Percentiles rank a stretch among this genome's conserved stretches.
phyloP scores from a whole-genome alignment of 23 red algal genomes.

The Gracilaria domingensis region DNA sequence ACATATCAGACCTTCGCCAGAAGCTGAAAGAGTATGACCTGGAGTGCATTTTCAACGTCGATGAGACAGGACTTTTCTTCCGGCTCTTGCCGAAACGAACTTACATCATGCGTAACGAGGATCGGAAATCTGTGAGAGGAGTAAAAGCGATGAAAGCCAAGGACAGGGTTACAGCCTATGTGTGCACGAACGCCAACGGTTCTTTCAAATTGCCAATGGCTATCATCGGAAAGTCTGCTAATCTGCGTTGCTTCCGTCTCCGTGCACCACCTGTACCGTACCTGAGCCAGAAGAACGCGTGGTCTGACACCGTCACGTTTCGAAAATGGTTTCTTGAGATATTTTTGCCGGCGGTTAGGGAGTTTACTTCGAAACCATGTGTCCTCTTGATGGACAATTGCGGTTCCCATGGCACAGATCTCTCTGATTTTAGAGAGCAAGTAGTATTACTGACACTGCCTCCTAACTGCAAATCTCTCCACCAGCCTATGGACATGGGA shows the following conservation, averaged over 20 bases:
- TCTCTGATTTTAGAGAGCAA: background rate
- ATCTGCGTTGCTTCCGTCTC: constrained; percentile 5
- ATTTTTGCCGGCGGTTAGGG: background rate
- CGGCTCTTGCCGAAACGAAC: too few relatives aligned
- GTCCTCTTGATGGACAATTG: background rate
- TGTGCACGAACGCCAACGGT: constrained; percentile 37
- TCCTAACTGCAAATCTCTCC: background rate
- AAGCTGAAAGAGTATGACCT: too few relatives aligned
- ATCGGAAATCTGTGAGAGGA: too few relatives aligned
- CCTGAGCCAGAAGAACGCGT: constrained; percentile 37
- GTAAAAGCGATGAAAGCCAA: too few relatives aligned
- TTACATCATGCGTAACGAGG: too few relatives aligned
- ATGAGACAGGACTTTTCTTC: too few relatives aligned
- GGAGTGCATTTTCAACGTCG: too few relatives aligned
- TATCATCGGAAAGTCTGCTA: background rate
- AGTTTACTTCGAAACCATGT: background rate
- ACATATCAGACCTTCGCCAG: too few relatives aligned
- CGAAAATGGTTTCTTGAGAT: constrained; percentile 5
- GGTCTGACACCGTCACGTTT: constrained; percentile 22
- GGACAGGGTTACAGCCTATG: constrained; percentile 16
- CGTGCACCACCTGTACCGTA: constrained; percentile 7
- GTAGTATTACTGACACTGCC: background rate
- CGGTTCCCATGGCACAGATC: background rate
- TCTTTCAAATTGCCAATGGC: constrained; percentile 17
- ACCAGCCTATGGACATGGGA: background rate